A percentile compares a stretch with the other conserved stretches of the same genome.
Evolutionary conservation across 495 filamentous ascomycete species (phyloP).

Genomic region (Daldinia caldariorum): DNA sequence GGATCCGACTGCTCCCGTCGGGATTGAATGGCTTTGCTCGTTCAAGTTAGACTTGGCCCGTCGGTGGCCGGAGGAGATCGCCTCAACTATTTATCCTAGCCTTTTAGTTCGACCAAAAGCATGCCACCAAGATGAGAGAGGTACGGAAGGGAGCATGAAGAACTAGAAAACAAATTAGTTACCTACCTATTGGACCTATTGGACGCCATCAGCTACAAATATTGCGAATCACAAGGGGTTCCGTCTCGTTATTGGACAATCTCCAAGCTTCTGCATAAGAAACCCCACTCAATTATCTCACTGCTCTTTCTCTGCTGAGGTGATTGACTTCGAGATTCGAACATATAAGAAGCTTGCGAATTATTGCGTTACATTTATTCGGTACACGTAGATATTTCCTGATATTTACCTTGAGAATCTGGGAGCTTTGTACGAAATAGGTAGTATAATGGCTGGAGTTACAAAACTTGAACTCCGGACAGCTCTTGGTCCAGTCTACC

Average conservation of each 20-base stretch:
- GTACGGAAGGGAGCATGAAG: not conserved
- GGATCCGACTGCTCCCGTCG: slow-evolving; percentile 11
- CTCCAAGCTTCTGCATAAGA: not conserved
- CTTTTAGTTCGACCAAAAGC: not conserved
- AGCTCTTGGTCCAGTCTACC: slow-evolving; percentile 53
- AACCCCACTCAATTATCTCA: slow-evolving; percentile 32
- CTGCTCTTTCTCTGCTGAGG: not conserved
- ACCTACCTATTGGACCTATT: too few species aligned
- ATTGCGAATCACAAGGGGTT: slow-evolving; percentile 5
- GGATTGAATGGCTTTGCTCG: slow-evolving; percentile 13
- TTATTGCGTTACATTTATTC: not conserved
- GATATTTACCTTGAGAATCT: not conserved
- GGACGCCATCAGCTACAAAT: slow-evolving; percentile 2
- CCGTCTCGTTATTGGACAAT: slow-evolving; percentile 24
- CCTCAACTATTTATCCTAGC: not conserved
- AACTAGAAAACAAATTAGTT: not conserved
- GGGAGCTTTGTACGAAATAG: not conserved
- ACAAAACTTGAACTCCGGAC: slow-evolving; percentile 55
- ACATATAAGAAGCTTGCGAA: slow-evolving; percentile 12
- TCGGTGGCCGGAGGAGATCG: slow-evolving; percentile 43
- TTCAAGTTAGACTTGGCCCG: slow-evolving; percentile 19
- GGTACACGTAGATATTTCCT: not conserved
- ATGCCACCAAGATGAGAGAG: not conserved
- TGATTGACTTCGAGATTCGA: not conserved
- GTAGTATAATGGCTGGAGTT: slow-evolving; percentile 33